phyloP scores from a whole-genome alignment of 1,139 yeast genomes.

The Debaryomycetaceae sp. region DNA sequence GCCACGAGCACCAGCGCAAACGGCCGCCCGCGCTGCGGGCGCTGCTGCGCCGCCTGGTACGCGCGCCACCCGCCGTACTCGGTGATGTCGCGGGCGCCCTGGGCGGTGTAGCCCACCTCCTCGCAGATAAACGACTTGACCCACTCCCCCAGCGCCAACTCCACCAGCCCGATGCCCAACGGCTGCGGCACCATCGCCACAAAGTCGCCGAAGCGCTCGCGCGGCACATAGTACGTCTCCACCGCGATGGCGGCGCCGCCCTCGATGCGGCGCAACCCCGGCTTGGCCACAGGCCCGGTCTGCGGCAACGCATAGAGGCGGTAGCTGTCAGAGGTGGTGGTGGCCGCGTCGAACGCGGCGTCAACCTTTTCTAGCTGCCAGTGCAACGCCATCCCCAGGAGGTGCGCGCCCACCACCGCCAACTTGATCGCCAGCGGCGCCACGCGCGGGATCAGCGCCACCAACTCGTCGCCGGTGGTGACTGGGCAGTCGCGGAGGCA shows the following conservation, averaged over 20 bases:
- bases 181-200: constrained; percentile 90
- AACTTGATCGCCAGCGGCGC: constrained; percentile 38
- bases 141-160: constrained; percentile 72
- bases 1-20: constrained; percentile 87
- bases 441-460: constrained; percentile 34
- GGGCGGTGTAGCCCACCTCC: constrained; percentile 69
- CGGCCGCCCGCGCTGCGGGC: constrained; percentile 44
- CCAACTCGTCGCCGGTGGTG: constrained; percentile 29
- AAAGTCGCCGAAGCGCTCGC: constrained; percentile 72
- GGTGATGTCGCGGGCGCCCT: constrained; percentile 77
- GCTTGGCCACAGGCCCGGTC: constrained; percentile 77
- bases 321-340: constrained; percentile 72
- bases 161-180: constrained; percentile 89
- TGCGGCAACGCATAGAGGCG: constrained; percentile 78
- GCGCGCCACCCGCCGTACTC: constrained; percentile 83
- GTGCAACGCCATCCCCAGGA: constrained; percentile 81
- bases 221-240: constrained; percentile 82
- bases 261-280: constrained; percentile 75
- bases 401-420: constrained; percentile 96
- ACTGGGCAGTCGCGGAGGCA: constrained; percentile 40
- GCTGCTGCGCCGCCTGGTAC: constrained; percentile 45
- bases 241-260: constrained; percentile 61
- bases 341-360: constrained; percentile 64
- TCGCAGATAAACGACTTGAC: constrained; percentile 94
- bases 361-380: constrained; percentile 89